Evolutionary conservation across 768 basidiomycete genomes (phyloP).

Genomic region (Chalciporus sphaerocephalus): DNA sequence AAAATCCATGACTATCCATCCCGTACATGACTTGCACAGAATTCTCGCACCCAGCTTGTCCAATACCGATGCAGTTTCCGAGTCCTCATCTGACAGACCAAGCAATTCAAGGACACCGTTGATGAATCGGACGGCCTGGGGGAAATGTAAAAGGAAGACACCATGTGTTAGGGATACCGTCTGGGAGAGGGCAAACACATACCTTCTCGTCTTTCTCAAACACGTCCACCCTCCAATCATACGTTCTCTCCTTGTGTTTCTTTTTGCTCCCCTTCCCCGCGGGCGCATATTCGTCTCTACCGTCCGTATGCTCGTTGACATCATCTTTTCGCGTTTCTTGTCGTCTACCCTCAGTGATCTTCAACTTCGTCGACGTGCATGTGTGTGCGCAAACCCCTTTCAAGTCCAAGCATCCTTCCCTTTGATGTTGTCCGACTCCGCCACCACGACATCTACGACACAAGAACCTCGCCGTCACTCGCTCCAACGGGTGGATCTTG

Average conservation of each 20-base stretch:
- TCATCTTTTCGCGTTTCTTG: background rate
- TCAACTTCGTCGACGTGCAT: constrained; percentile 34
- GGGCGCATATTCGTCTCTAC: constrained; percentile 20
- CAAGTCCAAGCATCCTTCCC: constrained; percentile 51
- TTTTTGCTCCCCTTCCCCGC: background rate
- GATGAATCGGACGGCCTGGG: constrained; percentile 47
- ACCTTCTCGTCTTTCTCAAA: constrained; percentile 64
- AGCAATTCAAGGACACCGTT: constrained; percentile 34
- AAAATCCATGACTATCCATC: constrained; percentile 46
- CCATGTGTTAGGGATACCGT: background rate
- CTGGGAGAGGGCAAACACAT: constrained; percentile 1
- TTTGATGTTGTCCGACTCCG: constrained; percentile 33
- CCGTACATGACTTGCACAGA: constrained; percentile 48
- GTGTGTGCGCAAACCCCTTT: constrained; percentile 55
- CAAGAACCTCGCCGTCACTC: constrained; percentile 54
- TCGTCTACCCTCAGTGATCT: background rate
- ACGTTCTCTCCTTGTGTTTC: constrained; percentile 18
- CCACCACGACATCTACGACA: constrained; percentile 48
- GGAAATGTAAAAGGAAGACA: background rate
- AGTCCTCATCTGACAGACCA: constrained; percentile 30
- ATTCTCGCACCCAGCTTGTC: constrained; percentile 31
- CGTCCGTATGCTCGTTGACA: background rate
- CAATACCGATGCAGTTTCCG: constrained; percentile 18
- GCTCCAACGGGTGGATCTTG: constrained; percentile 51
- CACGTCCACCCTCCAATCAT: constrained; percentile 44